Evolutionary conservation across 2,329 filamentous ascomycete genomes (phyloP).

Genomic region (Curvularia spicifera): DNA sequence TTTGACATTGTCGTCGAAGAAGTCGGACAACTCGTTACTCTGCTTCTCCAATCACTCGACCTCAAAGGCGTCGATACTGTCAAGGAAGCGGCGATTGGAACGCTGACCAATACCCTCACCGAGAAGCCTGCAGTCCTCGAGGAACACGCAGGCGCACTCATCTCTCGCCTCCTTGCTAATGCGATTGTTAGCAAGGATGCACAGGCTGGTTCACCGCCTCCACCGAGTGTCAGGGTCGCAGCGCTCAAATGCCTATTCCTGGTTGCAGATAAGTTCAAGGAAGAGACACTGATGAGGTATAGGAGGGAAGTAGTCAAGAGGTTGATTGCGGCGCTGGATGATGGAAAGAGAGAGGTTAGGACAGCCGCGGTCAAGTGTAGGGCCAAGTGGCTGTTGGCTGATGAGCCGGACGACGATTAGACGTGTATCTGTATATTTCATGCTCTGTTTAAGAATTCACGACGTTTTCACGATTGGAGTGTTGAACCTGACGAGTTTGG

Average conservation of each 20-base stretch:
- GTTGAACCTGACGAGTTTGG: not conserved
- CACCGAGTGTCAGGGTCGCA: slow-evolving; percentile 54
- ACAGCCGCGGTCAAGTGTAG: slow-evolving; percentile 67
- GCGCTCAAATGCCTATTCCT: slow-evolving; percentile 58
- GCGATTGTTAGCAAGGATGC: slow-evolving; percentile 27
- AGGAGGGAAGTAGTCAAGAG: slow-evolving; percentile 63
- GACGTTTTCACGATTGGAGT: slow-evolving; percentile 10
- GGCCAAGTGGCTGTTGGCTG: slow-evolving; percentile 65
- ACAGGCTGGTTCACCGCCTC: slow-evolving; percentile 23
- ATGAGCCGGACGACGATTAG: slow-evolving; percentile 62
- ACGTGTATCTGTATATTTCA: not conserved
- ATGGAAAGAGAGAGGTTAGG: slow-evolving; percentile 67
- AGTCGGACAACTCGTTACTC: slow-evolving; percentile 62
- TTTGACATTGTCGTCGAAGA: slow-evolving; percentile 66
- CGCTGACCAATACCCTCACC: slow-evolving; percentile 63
- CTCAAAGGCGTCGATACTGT: slow-evolving; percentile 59
- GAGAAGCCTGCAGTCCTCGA: slow-evolving; percentile 62
- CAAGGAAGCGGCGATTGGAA: slow-evolving; percentile 66
- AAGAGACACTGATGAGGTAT: slow-evolving; percentile 62
- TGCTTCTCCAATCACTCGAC: slow-evolving; percentile 69
- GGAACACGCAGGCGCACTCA: slow-evolving; percentile 64
- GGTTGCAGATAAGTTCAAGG: slow-evolving; percentile 56
- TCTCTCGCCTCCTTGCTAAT: slow-evolving; percentile 62
- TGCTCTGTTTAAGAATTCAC: not conserved
- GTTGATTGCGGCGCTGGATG: slow-evolving; percentile 64